Evolutionary conservation across 192 early-diverging fungal species (phyloP).

Genomic region (Rhizophagus clarus): DNA sequence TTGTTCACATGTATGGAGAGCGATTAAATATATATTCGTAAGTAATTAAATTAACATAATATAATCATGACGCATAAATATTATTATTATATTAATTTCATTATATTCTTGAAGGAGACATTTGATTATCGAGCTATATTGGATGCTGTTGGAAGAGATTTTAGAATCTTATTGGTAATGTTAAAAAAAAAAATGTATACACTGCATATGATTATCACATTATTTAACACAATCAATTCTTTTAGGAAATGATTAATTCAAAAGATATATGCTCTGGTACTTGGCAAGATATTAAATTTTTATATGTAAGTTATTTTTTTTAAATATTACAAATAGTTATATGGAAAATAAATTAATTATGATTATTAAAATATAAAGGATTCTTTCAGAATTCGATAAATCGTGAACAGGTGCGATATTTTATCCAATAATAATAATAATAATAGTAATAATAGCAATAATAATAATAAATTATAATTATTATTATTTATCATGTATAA

Average conservation of each 20-base stretch:
- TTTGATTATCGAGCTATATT: background rate
- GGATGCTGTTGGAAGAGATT: background rate
- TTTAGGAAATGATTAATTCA: background rate
- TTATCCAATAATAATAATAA: too few species aligned
- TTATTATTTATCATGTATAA: too few species aligned
- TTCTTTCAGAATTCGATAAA: too few species aligned
- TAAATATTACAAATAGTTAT: background rate
- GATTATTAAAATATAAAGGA: too few species aligned
- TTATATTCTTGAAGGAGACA: background rate
- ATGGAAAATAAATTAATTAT: too few species aligned
- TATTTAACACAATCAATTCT: background rate
- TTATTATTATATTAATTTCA: too few species aligned
- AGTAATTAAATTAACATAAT: background rate
- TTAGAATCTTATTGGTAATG: background rate
- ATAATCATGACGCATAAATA: background rate
- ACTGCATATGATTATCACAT: background rate
- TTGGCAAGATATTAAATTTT: background rate
- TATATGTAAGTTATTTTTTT: background rate
- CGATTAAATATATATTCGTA: background rate
- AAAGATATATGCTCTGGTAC: background rate
- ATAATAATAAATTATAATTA: too few species aligned
- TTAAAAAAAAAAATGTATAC: background rate
- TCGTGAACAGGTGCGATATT: too few species aligned
- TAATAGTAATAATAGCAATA: too few species aligned
- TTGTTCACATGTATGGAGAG: background rate